These are phyloP conservation scores for Purpureocillium lavendulum DNA, from an alignment of 2,329 filamentous ascomycete species.

Conservation along the genomic window DNA sequence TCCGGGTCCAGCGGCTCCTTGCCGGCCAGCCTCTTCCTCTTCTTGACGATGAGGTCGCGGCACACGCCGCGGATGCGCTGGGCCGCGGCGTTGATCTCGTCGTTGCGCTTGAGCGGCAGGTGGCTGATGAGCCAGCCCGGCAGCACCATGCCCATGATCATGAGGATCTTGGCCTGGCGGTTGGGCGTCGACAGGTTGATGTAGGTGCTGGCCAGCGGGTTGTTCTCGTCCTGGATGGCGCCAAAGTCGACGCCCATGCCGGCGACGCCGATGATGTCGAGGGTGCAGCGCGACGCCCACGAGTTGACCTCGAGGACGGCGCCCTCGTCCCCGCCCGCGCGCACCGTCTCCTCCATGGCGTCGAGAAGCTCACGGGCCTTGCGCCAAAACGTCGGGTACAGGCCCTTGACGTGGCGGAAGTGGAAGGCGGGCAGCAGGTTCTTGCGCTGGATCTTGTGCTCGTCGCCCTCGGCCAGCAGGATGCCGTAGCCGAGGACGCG, in stretches of 20 bases:
- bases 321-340: slow-evolving; percentile 18
- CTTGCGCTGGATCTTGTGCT: slow-evolving; percentile 75
- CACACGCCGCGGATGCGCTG: slow-evolving; percentile 57
- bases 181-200: slow-evolving; percentile 44
- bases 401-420: slow-evolving; percentile 76
- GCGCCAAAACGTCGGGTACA: slow-evolving; percentile 78
- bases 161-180: slow-evolving; percentile 43
- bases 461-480: slow-evolving; percentile 80
- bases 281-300: slow-evolving; percentile 60
- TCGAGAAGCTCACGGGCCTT: slow-evolving; percentile 63
- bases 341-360: slow-evolving; percentile 40
- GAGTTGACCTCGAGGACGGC: slow-evolving; percentile 46
- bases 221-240: slow-evolving; percentile 52
- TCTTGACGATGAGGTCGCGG: slow-evolving; percentile 59
- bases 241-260: slow-evolving; percentile 66
- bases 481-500: slow-evolving; percentile 63
- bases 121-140: slow-evolving; percentile 50
- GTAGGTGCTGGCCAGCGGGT: slow-evolving; percentile 51
- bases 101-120: slow-evolving; percentile 65
- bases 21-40: slow-evolving; percentile 46
- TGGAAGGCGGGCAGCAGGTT: slow-evolving; percentile 74
- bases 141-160: slow-evolving; percentile 52
- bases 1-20: slow-evolving; percentile 51
- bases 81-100: slow-evolving; percentile 48
- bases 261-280: slow-evolving; percentile 69